A percentile compares a stretch with the other conserved stretches of the same genome.
Evolutionary conservation across 2,329 filamentous ascomycete species (phyloP).

Genomic region (Rutstroemia sp.): DNA sequence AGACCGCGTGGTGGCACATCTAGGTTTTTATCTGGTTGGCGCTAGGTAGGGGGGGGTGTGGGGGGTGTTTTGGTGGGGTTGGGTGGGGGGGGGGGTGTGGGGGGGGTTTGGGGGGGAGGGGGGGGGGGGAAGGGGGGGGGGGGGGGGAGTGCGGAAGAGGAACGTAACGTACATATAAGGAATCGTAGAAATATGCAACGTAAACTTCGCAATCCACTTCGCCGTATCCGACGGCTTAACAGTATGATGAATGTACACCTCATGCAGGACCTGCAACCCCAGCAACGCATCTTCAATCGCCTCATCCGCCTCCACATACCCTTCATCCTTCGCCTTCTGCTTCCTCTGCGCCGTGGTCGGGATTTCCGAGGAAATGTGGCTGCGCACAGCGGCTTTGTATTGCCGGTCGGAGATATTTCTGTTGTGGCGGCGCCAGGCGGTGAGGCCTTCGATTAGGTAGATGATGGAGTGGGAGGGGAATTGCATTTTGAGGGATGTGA

Average conservation of each 20-base stretch:
- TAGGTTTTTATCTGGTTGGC: no score
- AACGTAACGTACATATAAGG: constrained; percentile 54
- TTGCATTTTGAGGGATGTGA: constrained; percentile 44
- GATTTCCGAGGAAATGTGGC: constrained; percentile 34
- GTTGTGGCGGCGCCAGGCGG: constrained; percentile 60
- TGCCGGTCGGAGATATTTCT: constrained; percentile 58
- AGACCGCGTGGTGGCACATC: no score
- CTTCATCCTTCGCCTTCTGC: constrained; percentile 35
- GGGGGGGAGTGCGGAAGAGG: not conserved
- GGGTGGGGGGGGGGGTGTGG: no score
- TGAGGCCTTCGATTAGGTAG: constrained; percentile 66
- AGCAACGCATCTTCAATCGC: constrained; percentile 64
- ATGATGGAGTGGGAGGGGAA: constrained; percentile 50
- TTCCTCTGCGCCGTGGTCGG: constrained; percentile 14
- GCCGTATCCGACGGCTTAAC: constrained; percentile 53
- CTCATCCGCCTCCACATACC: constrained; percentile 56
- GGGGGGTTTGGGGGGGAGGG: no score
- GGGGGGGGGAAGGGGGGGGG: no score
- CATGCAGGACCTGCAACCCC: constrained; percentile 60
- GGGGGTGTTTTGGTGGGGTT: no score
- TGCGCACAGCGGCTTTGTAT: constrained; percentile 58
- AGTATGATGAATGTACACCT: constrained; percentile 64
- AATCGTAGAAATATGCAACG: constrained; percentile 69
- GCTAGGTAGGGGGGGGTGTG: no score
- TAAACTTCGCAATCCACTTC: constrained; percentile 66